phyloP scores from a whole-genome alignment of 768 basidiomycete species.

The Daedaleopsis nitida region DNA sequence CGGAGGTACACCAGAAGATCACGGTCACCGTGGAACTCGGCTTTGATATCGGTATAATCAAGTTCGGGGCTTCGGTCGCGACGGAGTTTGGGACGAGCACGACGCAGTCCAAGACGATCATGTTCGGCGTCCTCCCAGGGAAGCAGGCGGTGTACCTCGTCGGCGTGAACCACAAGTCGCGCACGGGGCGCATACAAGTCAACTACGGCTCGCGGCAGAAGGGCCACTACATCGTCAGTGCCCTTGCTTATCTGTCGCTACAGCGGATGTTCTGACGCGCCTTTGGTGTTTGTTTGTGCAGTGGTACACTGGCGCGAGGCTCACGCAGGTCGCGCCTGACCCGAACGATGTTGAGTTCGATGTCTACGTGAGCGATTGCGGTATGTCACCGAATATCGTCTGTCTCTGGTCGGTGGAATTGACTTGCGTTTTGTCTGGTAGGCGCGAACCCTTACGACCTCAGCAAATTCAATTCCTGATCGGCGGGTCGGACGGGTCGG shows the following conservation, averaged over 20 bases:
- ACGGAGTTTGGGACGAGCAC: background rate
- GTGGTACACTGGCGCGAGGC: background rate
- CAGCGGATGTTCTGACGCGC: background rate
- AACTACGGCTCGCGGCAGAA: slow-evolving; percentile 6
- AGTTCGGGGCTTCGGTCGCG: slow-evolving; percentile 11
- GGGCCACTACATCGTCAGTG: slow-evolving; percentile 10
- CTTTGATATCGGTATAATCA: background rate
- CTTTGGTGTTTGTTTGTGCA: background rate
- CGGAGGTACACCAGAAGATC: background rate
- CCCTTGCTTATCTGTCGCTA: no score
- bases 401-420: background rate
- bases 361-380: slow-evolving; percentile 2
- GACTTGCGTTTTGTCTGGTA: background rate
- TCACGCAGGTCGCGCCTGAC: background rate
- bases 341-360: background rate
- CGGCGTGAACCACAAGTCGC: background rate
- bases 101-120: slow-evolving; percentile 2
- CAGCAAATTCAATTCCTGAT: no score
- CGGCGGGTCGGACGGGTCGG: no score
- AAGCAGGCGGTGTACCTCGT: slow-evolving; percentile 13
- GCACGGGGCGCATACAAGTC: slow-evolving; percentile 10
- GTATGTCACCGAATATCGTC: background rate
- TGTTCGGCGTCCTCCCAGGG: slow-evolving; percentile 2
- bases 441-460: background rate
- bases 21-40: slow-evolving; percentile 6